Evolutionary conservation across 441 rosid species (phyloP).

Genomic region (Corymbia citriodora): DNA sequence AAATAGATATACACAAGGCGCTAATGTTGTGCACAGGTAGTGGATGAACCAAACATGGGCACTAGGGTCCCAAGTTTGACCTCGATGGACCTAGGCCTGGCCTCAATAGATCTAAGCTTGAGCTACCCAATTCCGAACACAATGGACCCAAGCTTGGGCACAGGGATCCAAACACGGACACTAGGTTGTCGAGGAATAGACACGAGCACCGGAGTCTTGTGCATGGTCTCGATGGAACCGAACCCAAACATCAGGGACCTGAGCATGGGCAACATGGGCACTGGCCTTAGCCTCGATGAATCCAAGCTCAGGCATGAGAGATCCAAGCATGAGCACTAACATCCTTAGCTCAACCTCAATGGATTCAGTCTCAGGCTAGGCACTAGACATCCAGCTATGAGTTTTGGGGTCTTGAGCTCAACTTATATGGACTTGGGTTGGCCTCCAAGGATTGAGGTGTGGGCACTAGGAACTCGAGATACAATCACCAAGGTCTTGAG

Average conservation of each 20-base stretch:
- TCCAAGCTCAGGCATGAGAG: neutral
- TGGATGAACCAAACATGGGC: neutral
- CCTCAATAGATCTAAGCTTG: neutral
- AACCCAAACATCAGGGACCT: neutral
- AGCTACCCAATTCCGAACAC: neutral
- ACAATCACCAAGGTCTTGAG: neutral
- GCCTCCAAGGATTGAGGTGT: neutral
- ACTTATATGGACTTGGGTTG: rapidly evolving
- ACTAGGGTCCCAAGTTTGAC: neutral
- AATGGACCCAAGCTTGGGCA: neutral
- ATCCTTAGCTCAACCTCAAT: neutral
- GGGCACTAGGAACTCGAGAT: neutral
- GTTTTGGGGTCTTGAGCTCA: no score
- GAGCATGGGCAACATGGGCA: neutral
- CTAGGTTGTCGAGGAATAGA: neutral
- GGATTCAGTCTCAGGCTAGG: rapidly evolving
- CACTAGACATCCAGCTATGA: neutral
- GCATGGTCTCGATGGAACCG: rapidly evolving
- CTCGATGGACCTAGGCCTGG: neutral
- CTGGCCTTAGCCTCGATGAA: neutral
- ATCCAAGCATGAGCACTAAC: neutral
- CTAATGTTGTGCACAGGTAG: neutral
- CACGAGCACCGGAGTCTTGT: neutral
- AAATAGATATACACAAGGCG: neutral
- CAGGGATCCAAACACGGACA: rapidly evolving